phyloP scores from a whole-genome alignment of 768 basidiomycete species.

The Boletus reticulatus region DNA sequence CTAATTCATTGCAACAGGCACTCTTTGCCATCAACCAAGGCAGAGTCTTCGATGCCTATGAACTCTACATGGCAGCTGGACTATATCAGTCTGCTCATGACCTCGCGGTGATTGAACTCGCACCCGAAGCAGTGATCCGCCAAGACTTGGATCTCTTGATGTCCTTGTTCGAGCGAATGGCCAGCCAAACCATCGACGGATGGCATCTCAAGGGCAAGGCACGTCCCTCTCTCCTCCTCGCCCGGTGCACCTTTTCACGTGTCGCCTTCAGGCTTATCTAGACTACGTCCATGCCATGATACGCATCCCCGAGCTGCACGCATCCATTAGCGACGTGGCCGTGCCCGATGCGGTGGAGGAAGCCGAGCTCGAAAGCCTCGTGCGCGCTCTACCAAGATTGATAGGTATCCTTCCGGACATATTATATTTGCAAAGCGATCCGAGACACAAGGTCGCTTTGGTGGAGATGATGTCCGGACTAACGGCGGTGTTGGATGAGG shows the following conservation, averaged over 20 bases:
- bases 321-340: conserved; percentile 40
- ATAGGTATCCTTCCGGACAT: conserved; percentile 70
- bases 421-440: conserved; percentile 52
- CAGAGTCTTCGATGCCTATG: conserved; percentile 70
- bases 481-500: conserved; percentile 55
- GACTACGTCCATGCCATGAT: conserved; percentile 70
- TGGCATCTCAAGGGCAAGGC: conserved; percentile 90
- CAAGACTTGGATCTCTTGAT: conserved; percentile 56
- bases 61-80: conserved; percentile 69
- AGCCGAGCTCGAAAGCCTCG: conserved; percentile 58
- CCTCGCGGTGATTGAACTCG: conserved; percentile 81
- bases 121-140: conserved; percentile 78
- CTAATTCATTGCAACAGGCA: conserved; percentile 46
- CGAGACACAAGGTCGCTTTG: conserved; percentile 67
- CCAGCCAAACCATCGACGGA: conserved; percentile 53
- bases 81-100: conserved; percentile 75
- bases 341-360: conserved; percentile 46
- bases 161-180: conserved; percentile 68
- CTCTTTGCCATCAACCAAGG: conserved; percentile 59
- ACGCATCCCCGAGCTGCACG: conserved; percentile 54
- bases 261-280: conserved; percentile 51
- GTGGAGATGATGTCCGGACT: conserved; percentile 72
- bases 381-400: conserved; percentile 58
- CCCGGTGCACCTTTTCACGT: conserved; percentile 3
- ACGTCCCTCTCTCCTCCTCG: conserved; percentile 7